Percentiles rank a stretch among this genome's conserved stretches.
Evolutionary conservation across 1,284 basidiomycete species (phyloP).

Genomic region (Golubevia pallescens): DNA sequence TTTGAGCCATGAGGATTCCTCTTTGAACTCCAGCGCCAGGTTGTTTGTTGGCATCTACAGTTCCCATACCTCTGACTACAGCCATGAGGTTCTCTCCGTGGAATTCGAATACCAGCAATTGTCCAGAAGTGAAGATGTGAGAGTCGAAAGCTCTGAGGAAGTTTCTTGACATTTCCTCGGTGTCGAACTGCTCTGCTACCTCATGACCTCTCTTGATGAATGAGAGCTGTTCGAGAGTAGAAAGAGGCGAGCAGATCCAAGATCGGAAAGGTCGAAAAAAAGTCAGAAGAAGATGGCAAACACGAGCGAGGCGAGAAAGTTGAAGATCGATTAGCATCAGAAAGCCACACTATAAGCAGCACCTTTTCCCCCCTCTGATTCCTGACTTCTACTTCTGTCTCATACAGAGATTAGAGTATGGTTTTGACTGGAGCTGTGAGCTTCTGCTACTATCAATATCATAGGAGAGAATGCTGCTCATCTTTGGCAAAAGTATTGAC

Average conservation of each 20-base stretch:
- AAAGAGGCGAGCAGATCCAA: too few species aligned
- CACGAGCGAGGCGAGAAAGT: too few species aligned
- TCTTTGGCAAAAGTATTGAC: too few species aligned
- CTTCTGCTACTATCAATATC: too few species aligned
- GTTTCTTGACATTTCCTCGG: background rate
- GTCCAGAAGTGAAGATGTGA: slow-evolving; percentile 70
- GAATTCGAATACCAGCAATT: slow-evolving; percentile 86
- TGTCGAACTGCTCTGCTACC: slow-evolving; percentile 26
- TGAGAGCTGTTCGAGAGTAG: too few species aligned
- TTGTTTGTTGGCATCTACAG: slow-evolving; percentile 68
- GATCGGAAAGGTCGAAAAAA: background rate
- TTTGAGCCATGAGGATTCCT: slow-evolving; percentile 89
- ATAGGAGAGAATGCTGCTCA: too few species aligned
- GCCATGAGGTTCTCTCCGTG: slow-evolving; percentile 84
- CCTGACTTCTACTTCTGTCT: too few species aligned
- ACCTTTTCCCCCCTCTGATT: too few species aligned
- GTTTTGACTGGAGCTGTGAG: too few species aligned
- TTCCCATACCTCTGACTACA: slow-evolving; percentile 73
- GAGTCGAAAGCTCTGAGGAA: slow-evolving; percentile 72
- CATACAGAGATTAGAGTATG: too few species aligned
- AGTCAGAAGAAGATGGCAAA: background rate
- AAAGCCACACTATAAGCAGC: too few species aligned
- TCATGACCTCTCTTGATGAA: slow-evolving; percentile 41
- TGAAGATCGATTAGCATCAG: too few species aligned
- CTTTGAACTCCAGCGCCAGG: slow-evolving; percentile 68